Conservation (phyloP, 2,329 filamentous ascomycete genomes). For the Leptodontidium sp. region DNA sequence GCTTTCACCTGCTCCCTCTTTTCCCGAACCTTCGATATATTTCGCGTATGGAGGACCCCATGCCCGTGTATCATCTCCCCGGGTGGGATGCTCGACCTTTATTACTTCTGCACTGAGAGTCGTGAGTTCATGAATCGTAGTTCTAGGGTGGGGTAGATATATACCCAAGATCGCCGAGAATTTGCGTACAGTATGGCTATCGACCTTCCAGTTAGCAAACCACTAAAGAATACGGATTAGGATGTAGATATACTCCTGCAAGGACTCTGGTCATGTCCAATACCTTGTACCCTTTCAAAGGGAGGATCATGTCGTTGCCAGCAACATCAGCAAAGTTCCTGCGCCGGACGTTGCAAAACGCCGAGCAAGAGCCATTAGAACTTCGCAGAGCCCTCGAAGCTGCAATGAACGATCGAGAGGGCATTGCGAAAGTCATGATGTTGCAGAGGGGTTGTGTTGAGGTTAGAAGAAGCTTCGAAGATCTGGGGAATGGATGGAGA, state of each 20-base stretch:
- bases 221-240: not conserved
- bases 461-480: conserved; percentile 20
- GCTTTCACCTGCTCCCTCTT: conserved; percentile 82
- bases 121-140: conserved; percentile 29
- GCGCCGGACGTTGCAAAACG: conserved; percentile 25
- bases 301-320: conserved; percentile 58
- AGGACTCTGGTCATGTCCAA: conserved; percentile 97
- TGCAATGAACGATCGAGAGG: conserved; percentile 29
- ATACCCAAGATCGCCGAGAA: conserved; percentile 94
- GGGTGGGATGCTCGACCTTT: conserved; percentile 92
- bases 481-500: not conserved
- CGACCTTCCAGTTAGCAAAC: conserved; percentile 16
- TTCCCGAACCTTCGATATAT: conserved; percentile 68
- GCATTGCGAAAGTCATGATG: conserved; percentile 32
- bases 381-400: conserved; percentile 33
- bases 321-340: conserved; percentile 38
- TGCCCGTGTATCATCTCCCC: conserved; percentile 92
- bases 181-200: conserved; percentile 97
- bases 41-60: conserved; percentile 96
- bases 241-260: conserved; percentile 74
- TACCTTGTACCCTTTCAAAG: conserved; percentile 86
- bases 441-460: not conserved
- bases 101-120: conserved; percentile 85
- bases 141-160: conserved; percentile 47
- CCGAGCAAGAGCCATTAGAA: conserved; percentile 33